Evolutionary conservation across 306 rosid species (phyloP).

Genomic region (Ochetophila trinervis): DNA sequence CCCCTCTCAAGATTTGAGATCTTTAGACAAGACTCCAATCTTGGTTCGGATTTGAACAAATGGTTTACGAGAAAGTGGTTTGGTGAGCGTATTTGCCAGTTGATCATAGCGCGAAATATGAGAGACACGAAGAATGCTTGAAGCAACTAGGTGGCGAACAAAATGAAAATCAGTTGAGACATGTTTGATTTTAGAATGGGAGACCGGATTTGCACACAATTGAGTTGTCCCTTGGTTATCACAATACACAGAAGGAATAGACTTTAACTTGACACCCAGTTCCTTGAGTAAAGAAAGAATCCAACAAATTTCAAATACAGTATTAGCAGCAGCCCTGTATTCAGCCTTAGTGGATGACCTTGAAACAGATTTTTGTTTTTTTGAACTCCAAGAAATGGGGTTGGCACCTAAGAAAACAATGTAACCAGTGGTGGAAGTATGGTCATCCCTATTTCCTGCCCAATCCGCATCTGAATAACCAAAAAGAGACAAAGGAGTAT

Average conservation of each 20-base stretch:
- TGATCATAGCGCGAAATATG: no score
- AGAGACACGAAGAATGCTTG: no score
- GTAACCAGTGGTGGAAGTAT: not conserved
- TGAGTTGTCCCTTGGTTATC: not conserved
- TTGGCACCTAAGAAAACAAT: not conserved
- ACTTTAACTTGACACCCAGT: not conserved
- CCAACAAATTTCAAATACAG: not conserved
- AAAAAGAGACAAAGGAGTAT: no score
- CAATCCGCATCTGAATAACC: not conserved
- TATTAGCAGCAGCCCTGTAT: not conserved
- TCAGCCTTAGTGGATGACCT: not conserved
- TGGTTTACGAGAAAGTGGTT: no score
- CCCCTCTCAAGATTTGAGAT: no score
- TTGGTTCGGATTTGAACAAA: no score
- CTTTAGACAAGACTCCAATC: no score
- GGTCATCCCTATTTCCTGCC: not conserved
- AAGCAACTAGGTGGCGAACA: not conserved
- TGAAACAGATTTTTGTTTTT: not conserved
- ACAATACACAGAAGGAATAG: not conserved
- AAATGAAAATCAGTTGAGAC: not conserved
- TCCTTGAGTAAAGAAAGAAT: not conserved
- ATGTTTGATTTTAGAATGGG: not conserved
- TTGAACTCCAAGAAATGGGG: not conserved
- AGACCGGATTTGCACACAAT: not conserved
- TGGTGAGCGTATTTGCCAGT: no score